These are phyloP conservation scores for Ceratocystis lukuohia DNA, from an alignment of 2,329 filamentous ascomycete genomes.

Conservation along the genomic window DNA sequence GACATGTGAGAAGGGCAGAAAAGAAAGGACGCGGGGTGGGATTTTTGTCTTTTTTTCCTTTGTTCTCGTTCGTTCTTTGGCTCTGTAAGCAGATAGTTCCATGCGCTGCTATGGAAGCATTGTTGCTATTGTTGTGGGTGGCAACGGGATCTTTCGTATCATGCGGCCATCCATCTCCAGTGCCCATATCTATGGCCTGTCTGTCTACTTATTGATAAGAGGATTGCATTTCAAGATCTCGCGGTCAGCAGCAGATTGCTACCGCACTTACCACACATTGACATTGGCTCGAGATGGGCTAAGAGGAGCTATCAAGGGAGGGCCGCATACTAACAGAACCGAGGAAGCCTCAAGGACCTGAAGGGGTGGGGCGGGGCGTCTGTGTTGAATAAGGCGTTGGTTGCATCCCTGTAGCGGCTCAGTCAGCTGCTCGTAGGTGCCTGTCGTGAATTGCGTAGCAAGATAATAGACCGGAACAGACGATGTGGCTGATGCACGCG, in stretches of 20 bases:
- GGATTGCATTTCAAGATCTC: conserved; percentile 1
- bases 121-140: neutral
- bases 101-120: neutral
- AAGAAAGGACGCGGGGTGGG: neutral
- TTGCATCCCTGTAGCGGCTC: neutral
- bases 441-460: conserved; percentile 1
- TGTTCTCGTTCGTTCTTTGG: too few relatives aligned
- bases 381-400: neutral
- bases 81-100: too few relatives aligned
- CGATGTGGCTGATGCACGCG: neutral
- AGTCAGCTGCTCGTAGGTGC: neutral
- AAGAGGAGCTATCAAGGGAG: neutral
- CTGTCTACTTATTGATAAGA: neutral
- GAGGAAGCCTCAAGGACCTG: neutral
- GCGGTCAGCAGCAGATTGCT: neutral
- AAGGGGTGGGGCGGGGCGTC: neutral
- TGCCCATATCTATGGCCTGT: neutral
- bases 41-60: neutral
- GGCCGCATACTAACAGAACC: neutral
- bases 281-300: neutral
- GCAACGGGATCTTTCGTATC: conserved; percentile 2
- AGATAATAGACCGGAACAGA: conserved; percentile 16
- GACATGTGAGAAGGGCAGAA: neutral
- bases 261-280: neutral
- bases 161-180: neutral